Base-by-base conservation (phyloP, 169 alveolate species). In the Amoebophrya sp. region DNA sequence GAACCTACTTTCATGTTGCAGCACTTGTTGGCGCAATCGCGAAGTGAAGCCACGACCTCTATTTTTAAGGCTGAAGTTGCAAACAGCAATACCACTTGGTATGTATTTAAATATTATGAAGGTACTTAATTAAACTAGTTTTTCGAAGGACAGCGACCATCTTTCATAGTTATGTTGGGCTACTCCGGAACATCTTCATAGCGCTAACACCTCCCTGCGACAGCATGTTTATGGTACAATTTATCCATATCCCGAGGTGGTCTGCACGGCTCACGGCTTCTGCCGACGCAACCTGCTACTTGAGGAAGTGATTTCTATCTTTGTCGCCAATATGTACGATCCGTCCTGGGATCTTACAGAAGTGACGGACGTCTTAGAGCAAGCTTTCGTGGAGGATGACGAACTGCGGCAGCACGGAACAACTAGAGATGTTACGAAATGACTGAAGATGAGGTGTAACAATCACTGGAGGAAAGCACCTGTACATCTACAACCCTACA, bases 261-360 rank as follows among this genome's bases (percentile, higher is more conserved):
- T 26, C 39, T 65, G 83, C 83, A 65, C 83, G 83, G 83, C 18
- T 29, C n/a, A 26, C n/a, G 83, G 83, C 2, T 65, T 65, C n/a
- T 65, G 83, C 83, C 83, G 83, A 29, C 83, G 83, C 33, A 65
- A 65, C 26, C 18, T 65, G 10, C 33, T 65, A 36, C 83, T 65
- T 6, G 83, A 65, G n/a, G 83, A 65, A 65, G 83, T 65, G 36
- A 65, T 65, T 26, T 65, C 83, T 10, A 26, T 65, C 26, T 65
- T 65, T 36, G 83, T 65, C 83, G 83, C 83, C 39, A 65, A 65
- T 36, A 65, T 65, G 83, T 65, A 65, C 83, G n/a, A 65, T 6
- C 83, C 83, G 2, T 65, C 83, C 36, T 65, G 83, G 83, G 36
- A 26, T 10, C 33, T 65, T 29, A 1, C 2, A 36, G 83, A 65